A percentile compares a stretch with the other conserved stretches of the same genome.
These are phyloP conservation scores for Nemania serpens DNA, from an alignment of 2,329 filamentous ascomycete species.

Conservation along the genomic window DNA sequence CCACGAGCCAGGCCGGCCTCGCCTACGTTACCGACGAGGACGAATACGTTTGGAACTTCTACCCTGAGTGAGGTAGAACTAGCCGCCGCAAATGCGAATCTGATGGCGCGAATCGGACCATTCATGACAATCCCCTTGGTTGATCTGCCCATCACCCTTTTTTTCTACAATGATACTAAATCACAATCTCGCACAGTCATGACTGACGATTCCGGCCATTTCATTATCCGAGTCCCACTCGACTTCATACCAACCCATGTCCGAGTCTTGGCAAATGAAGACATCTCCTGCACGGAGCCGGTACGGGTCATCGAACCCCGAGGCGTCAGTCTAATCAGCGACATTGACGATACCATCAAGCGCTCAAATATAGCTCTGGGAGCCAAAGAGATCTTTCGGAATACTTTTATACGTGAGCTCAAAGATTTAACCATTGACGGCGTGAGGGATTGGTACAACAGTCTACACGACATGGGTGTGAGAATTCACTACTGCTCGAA, in stretches of 20 bases:
- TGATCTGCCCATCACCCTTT: slow-evolving; percentile 80
- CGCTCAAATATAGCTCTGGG: slow-evolving; percentile 88
- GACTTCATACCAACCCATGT: slow-evolving; percentile 92
- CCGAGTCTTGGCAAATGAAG: slow-evolving; percentile 82
- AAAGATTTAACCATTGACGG: slow-evolving; percentile 82
- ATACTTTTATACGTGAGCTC: slow-evolving; percentile 89
- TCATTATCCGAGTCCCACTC: slow-evolving; percentile 76
- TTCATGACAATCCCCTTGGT: slow-evolving; percentile 86
- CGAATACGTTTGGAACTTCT: slow-evolving; percentile 40
- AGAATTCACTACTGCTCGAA: slow-evolving; percentile 98
- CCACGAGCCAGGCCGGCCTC: slow-evolving; percentile 48
- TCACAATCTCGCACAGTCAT: slow-evolving; percentile 84
- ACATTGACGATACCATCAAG: slow-evolving; percentile 98
- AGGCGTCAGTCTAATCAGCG: slow-evolving; percentile 92
- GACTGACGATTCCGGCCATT: slow-evolving; percentile 90
- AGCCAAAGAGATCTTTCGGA: slow-evolving; percentile 92
- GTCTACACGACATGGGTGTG: slow-evolving; percentile 78
- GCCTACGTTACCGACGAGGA: slow-evolving; percentile 47
- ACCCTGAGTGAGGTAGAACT: slow-evolving; percentile 80
- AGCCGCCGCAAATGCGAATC: slow-evolving; percentile 77
- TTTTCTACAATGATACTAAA: slow-evolving; percentile 87
- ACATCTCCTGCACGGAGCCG: slow-evolving; percentile 78
- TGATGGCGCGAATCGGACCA: slow-evolving; percentile 85
- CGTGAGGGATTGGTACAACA: slow-evolving; percentile 86
- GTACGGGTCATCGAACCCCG: slow-evolving; percentile 75